Evolutionary conservation across 2,329 filamentous ascomycete species (phyloP), one percentile per base, ranked within the genome.

Genomic region (Clarireedia hainanense): DNA sequence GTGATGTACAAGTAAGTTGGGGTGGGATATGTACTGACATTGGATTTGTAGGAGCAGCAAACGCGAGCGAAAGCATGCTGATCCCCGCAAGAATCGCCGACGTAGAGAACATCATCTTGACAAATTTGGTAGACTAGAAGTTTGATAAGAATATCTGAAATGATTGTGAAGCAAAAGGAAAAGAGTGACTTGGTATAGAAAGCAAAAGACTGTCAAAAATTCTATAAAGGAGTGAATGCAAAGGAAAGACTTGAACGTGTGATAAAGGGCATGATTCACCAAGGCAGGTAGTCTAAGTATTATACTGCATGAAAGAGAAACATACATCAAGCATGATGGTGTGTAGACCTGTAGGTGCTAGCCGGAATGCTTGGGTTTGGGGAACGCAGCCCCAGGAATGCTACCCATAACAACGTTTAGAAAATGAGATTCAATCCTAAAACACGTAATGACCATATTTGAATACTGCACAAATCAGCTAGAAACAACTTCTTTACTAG

Each of bases 41-140:
- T 50, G 39, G 46, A 24, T 30, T 24, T 2, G 52, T 30, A 9
- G 52, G 52, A 7, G 52, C 52, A 36, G 46, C 47, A 6, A 55
- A 30, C 34, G 46, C 52, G 23, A 50, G 37, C 26, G 52, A 55
- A 43, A 55, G 52, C 52, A 55, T 26, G 20, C 46, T 55, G 30
- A 55, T 45, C 46, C 52, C 46, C 26, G 27, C 47, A n/a, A 55
- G 9, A 9, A 55, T 36, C 10, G 37, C 43, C 3, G 39, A 43
- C 17, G 20, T 45, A 55, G 52, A 55, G 27, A 55, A 50, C 4
- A 55, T 50, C 52, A 55, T 55, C 17, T 37, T 50, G 14, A 6
- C 23, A 36, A n/a, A 30, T 12, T 27, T 46, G 2, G 7, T 24
- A 26, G 23, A 43, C 15, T 43, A 9, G 40, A 7, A 43, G 9